Conservation (phyloP, 768 basidiomycete genomes). For the Mrakia frigida region DNA sequence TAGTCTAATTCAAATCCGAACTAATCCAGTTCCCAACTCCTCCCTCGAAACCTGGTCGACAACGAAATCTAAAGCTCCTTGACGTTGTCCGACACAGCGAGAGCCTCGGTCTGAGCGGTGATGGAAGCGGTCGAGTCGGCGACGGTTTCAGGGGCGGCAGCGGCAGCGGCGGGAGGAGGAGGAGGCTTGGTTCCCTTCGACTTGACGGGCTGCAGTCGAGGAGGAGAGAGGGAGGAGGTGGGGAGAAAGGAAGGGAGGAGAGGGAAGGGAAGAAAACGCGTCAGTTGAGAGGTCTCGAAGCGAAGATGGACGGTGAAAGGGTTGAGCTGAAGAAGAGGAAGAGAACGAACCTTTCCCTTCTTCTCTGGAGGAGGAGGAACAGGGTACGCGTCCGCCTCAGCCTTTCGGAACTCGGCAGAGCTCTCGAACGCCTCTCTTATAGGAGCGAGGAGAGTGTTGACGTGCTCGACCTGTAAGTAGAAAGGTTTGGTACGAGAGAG, state of each 20-base stretch:
- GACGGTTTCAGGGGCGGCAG: neutral
- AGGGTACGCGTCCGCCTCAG: conserved; percentile 78
- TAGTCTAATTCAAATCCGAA: too few species aligned
- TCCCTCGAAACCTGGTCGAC: too few species aligned
- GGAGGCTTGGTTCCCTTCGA: neutral
- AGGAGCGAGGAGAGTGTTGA: conserved; percentile 70
- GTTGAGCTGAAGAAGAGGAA: neutral
- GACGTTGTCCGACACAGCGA: conserved; percentile 8
- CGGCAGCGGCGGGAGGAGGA: neutral
- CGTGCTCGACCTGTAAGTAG: conserved; percentile 51
- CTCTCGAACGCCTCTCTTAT: conserved; percentile 70
- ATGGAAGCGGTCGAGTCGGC: neutral
- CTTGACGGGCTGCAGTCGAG: too few species aligned
- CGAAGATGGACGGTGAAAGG: too few species aligned
- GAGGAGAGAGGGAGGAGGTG: too few species aligned
- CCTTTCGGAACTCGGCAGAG: conserved; percentile 71
- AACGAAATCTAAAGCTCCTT: conserved; percentile 4
- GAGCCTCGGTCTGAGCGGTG: neutral
- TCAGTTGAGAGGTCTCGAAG: neutral
- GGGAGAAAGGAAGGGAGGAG: neutral
- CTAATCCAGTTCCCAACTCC: too few species aligned
- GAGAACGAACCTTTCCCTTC: conserved; percentile 35
- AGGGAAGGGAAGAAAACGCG: neutral
- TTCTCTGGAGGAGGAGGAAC: conserved; percentile 33
- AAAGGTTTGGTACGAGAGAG: neutral